Evolutionary conservation across 805 yeast species (phyloP), one percentile per base, ranked within the genome.

Genomic region (Zygosaccharomyces rouxii): DNA sequence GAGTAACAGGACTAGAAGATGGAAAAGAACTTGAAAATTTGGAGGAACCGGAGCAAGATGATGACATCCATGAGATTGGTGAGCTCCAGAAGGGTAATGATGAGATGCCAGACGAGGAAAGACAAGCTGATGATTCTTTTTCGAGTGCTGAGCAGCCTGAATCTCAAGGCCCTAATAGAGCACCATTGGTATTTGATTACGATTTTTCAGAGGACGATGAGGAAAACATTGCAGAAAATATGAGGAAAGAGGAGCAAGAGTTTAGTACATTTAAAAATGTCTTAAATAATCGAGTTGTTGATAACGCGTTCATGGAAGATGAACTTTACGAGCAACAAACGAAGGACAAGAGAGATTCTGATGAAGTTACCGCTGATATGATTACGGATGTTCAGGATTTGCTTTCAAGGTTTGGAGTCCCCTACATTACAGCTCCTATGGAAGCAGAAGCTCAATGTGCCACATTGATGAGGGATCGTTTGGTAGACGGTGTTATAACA

Each of bases 391-490:
- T 95, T 16, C 97, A 94, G 67, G 96, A 89, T 53, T 71, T 94
- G 37, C 71, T 94, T 7, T 78, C 85, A 25, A 69, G 92, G 46
- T 94, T 94, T 72, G 99, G 99, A 1, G 86, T 94, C 4, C 99
- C 99, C 0, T 94, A 80, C 56, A 77, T 94, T 7, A 87, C 96
- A 0, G 97, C 99, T 0, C 99, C 99, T 0, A 89, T 89, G 90
- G 99, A 94, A 68, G 99, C 99, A 1, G 99, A 94, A 69, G 98
- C 99, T 0, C 99, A 94, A 61, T 94, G 99, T 69, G 97, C 96
- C 0, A 87, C 84, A 55, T 68, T 94, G 5, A 66, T 80, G 35
- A 61, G 67, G n/a, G 65, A 89, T 19, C 79, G 77, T 0, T 71
- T 94, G 16, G 97, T 92, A 3, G 98, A 94, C 66, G 99, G 99